phyloP scores from a whole-genome alignment of 768 basidiomycete genomes.

The Agaricus subrufescens region DNA sequence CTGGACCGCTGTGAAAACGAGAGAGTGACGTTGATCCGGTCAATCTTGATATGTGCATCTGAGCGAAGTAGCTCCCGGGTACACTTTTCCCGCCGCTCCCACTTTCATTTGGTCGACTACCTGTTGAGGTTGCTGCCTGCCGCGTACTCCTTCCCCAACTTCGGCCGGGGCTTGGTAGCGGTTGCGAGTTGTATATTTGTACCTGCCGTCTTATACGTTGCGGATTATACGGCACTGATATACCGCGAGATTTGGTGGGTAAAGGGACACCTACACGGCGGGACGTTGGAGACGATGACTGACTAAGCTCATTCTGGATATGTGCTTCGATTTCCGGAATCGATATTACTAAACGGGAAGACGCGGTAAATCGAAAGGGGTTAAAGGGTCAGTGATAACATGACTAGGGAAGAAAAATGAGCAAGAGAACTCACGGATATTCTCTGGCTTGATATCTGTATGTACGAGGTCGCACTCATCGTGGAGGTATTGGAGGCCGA shows the following conservation, averaged over 20 bases:
- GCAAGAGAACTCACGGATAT: slow-evolving; percentile 65
- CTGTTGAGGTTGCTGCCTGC: slow-evolving; percentile 13
- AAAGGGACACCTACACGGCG: slow-evolving; percentile 78
- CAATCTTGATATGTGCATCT: slow-evolving; percentile 33
- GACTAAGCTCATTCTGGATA: slow-evolving; percentile 63
- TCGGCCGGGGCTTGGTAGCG: slow-evolving; percentile 54
- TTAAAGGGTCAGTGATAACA: slow-evolving; percentile 18
- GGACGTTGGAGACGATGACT: slow-evolving; percentile 68
- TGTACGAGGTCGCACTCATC: slow-evolving; percentile 91
- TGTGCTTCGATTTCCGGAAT: slow-evolving; percentile 79
- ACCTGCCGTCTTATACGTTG: slow-evolving; percentile 56
- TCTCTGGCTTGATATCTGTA: slow-evolving; percentile 94
- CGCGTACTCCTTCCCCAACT: slow-evolving; percentile 27
- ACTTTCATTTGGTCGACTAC: slow-evolving; percentile 20
- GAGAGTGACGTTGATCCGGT: slow-evolving; percentile 18
- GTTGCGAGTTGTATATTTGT: slow-evolving; percentile 81
- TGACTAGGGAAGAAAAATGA: slow-evolving; percentile 5
- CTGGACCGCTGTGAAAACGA: slow-evolving; percentile 17
- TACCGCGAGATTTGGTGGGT: slow-evolving; percentile 59
- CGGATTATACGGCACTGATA: slow-evolving; percentile 54
- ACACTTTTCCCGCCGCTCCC: slow-evolving; percentile 35
- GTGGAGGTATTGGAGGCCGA: slow-evolving; percentile 89
- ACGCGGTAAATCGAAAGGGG: slow-evolving; percentile 15
- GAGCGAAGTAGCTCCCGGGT: slow-evolving; percentile 37
- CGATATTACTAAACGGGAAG: slow-evolving; percentile 59